Conservation (phyloP, 495 filamentous ascomycete species). For the Aspergillus nanangensis region DNA sequence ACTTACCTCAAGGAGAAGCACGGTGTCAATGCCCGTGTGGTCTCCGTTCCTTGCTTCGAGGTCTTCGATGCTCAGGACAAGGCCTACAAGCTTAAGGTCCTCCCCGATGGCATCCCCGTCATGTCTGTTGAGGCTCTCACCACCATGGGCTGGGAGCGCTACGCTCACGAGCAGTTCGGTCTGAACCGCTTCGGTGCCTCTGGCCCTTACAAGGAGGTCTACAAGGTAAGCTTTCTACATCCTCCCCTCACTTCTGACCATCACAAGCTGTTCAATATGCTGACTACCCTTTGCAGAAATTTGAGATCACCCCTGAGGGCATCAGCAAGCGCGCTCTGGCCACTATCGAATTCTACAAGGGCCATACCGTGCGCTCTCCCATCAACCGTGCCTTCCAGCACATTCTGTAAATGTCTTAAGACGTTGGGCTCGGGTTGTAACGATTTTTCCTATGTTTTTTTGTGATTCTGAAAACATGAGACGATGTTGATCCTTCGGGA, state of each 20-base stretch:
- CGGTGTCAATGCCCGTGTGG: slow-evolving; percentile 82
- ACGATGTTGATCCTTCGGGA: slow-evolving; percentile 14
- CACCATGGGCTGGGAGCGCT: slow-evolving; percentile 95
- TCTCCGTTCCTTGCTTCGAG: slow-evolving; percentile 95
- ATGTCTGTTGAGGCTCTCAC: slow-evolving; percentile 92
- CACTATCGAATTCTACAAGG: slow-evolving; percentile 97
- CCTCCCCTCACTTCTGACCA: neutral
- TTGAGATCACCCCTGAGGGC: slow-evolving; percentile 97
- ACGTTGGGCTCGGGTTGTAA: slow-evolving; percentile 11
- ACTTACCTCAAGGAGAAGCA: slow-evolving; percentile 88
- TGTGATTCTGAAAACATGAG: slow-evolving; percentile 19
- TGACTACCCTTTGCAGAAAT: slow-evolving; percentile 59
- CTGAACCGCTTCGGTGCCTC: slow-evolving; percentile 97
- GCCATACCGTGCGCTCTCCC: slow-evolving; percentile 80
- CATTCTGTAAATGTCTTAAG: slow-evolving; percentile 33
- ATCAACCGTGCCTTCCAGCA: slow-evolving; percentile 76
- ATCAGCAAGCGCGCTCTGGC: slow-evolving; percentile 88
- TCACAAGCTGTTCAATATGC: slow-evolving; percentile 13
- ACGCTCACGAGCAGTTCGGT: slow-evolving; percentile 98
- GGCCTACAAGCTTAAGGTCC: slow-evolving; percentile 85
- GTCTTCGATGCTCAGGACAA: slow-evolving; percentile 93
- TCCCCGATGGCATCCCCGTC: slow-evolving; percentile 92
- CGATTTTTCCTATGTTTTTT: slow-evolving; percentile 13
- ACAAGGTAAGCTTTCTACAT: slow-evolving; percentile 68
- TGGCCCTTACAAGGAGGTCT: slow-evolving; percentile 96